Conservation (phyloP, 345 rosid genomes). For the Brassica nigra region DNA sequence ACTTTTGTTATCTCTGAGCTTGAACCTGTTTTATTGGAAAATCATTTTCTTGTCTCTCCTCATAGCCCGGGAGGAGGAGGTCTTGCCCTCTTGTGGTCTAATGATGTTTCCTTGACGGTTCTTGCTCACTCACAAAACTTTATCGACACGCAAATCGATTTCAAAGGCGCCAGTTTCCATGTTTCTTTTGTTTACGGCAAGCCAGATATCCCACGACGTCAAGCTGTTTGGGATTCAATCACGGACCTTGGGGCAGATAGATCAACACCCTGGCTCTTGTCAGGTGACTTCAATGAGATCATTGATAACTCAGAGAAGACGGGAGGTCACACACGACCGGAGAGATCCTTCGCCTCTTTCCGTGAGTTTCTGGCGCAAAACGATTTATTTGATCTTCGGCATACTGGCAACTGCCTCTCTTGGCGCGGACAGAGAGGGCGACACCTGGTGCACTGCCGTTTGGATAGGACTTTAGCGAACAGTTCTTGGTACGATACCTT, state of each 20-base stretch:
- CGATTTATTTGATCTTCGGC: not conserved
- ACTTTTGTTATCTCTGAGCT: no score
- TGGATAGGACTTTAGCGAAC: not conserved
- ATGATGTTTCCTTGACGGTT: not conserved
- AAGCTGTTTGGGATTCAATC: not conserved
- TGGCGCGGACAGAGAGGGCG: not conserved
- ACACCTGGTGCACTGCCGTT: not conserved
- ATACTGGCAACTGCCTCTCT: not conserved
- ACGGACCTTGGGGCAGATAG: not conserved
- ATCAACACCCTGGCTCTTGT: not conserved
- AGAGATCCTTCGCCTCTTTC: not conserved
- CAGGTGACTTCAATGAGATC: not conserved
- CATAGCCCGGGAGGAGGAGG: no score
- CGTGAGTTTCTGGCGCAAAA: not conserved
- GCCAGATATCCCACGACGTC: not conserved
- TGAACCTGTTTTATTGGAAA: no score
- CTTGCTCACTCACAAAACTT: not conserved
- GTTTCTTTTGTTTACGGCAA: not conserved
- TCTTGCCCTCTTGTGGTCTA: not conserved
- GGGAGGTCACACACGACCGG: not conserved
- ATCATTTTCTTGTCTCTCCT: no score
- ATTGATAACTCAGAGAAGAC: not conserved
- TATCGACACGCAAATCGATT: not conserved
- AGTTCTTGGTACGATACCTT: not conserved
- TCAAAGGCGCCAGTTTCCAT: not conserved